Conservation (phyloP, 495 filamentous ascomycete genomes). For the Penicillium lagena region DNA sequence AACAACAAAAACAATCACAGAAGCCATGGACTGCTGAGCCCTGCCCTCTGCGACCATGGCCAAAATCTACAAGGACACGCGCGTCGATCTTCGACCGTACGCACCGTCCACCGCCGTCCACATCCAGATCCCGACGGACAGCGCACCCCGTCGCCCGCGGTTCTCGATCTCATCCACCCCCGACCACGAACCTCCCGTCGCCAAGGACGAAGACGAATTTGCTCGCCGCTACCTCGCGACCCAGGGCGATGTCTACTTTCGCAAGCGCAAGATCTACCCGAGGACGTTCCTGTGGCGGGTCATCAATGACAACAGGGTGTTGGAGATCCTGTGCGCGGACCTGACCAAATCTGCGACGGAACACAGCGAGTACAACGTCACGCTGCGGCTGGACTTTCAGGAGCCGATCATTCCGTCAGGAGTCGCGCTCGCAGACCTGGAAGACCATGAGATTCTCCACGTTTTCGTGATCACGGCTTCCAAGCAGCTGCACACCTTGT, state of each 20-base stretch:
- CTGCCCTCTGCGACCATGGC: conserved; percentile 33
- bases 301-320: conserved; percentile 67
- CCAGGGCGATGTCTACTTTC: conserved; percentile 78
- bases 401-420: conserved; percentile 63
- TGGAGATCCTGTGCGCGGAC: conserved; percentile 80
- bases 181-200: conserved; percentile 27
- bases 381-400: conserved; percentile 71
- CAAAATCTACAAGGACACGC: conserved; percentile 77
- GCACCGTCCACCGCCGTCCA: conserved; percentile 62
- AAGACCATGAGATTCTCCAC: conserved; percentile 69
- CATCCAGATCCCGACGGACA: conserved; percentile 60
- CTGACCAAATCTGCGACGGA: conserved; percentile 62
- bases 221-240: conserved; percentile 64
- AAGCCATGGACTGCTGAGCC: conserved; percentile 10
- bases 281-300: conserved; percentile 87
- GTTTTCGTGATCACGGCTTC: conserved; percentile 74
- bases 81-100: conserved; percentile 72
- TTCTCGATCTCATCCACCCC: conserved; percentile 36
- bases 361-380: conserved; percentile 59
- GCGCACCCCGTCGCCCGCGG: conserved; percentile 34
- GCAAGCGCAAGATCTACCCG: conserved; percentile 65
- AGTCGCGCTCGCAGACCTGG: conserved; percentile 72
- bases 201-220: conserved; percentile 71
- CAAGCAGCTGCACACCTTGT: conserved; percentile 74
- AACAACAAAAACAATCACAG: conserved; percentile 35